Evolutionary conservation across 2,329 filamentous ascomycete genomes (phyloP), one percentile per base, ranked within the genome.

Genomic region (Neocatenulostroma microsporum): DNA sequence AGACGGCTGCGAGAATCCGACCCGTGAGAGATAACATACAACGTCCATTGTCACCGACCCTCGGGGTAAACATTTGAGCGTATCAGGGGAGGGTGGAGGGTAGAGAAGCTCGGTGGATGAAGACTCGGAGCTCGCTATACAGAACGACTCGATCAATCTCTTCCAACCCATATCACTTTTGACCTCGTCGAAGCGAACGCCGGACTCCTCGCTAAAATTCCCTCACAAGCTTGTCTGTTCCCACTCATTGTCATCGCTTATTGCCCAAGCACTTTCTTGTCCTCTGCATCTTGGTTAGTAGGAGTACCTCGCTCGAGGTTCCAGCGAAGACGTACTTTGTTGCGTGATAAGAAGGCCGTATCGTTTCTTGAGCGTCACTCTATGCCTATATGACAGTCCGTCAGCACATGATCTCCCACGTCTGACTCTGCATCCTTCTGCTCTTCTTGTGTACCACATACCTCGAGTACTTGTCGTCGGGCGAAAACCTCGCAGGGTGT

Each of bases 381-480:
- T 80, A 69, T 96, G 89, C 60, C 86, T 84, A 37, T 26, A 15
- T 3, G 13, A 15, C 14, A 13, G 9, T 18, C 17, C 9, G 14
- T 27, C 5, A n/a, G n/a, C n/a, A n/a, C n/a, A n/a, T n/a, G n/a
- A 21, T 15, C n/a, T 21, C 21, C 20, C 20, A 11, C 15, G 15
- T 15, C 27, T 14, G 9, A 9, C 8, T 10, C 27, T 10, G 27
- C 8, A 30, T 30, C 8, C 8, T 15, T 8, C 15, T 8, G 15
- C 15, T 8, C 9, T 34, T 8, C 31, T 15, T 14, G 31, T 14
- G 18, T 26, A 3, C 11, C 28, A 30, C 64, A 34, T 60, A 78
- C 74, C 76, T 72, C 57, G 87, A 94, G 76, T 93, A 96, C 74
- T 95, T 94, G 74, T 98, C 91, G 68, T 98, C 91, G 47, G 91